Conservation (phyloP, 495 filamentous ascomycete species). For the Podospora tetraspora region DNA sequence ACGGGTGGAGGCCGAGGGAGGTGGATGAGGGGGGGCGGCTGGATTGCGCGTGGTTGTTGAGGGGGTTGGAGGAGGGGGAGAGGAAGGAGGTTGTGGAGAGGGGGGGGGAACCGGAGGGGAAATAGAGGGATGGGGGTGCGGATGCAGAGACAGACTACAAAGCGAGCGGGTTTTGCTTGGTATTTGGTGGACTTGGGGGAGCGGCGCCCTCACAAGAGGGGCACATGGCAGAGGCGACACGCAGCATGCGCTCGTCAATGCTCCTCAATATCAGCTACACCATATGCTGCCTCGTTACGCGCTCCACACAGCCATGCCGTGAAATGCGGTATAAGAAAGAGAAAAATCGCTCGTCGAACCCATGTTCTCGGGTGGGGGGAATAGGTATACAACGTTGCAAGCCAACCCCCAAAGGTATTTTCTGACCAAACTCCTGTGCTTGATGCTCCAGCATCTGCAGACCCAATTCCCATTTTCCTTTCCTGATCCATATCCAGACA, state of each 20-base stretch:
- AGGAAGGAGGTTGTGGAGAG: not conserved
- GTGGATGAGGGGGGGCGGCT: constrained; percentile 30
- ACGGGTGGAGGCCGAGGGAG: constrained; percentile 54
- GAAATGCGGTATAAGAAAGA: no score
- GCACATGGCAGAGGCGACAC: not conserved
- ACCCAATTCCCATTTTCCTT: constrained; percentile 12
- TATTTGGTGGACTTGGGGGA: not conserved
- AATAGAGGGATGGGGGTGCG: not conserved
- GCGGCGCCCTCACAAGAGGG: not conserved
- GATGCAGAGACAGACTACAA: not conserved
- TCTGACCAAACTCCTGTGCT: not conserved
- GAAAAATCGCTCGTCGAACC: no score
- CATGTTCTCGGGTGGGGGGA: not conserved
- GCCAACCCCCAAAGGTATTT: not conserved
- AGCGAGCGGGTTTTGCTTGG: not conserved
- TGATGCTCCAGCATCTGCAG: not conserved
- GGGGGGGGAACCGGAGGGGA: not conserved
- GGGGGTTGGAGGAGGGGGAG: constrained; percentile 12
- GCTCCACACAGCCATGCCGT: no score
- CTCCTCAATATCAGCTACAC: not conserved
- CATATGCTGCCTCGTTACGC: no score
- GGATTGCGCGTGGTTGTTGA: constrained; percentile 39
- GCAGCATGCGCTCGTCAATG: not conserved
- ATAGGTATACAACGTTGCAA: not conserved
- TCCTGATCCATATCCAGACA: constrained; percentile 1